Percentiles rank a stretch among this genome's conserved stretches.
Conservation (phyloP, 139 green algal species). For the Chloropicon primus region DNA sequence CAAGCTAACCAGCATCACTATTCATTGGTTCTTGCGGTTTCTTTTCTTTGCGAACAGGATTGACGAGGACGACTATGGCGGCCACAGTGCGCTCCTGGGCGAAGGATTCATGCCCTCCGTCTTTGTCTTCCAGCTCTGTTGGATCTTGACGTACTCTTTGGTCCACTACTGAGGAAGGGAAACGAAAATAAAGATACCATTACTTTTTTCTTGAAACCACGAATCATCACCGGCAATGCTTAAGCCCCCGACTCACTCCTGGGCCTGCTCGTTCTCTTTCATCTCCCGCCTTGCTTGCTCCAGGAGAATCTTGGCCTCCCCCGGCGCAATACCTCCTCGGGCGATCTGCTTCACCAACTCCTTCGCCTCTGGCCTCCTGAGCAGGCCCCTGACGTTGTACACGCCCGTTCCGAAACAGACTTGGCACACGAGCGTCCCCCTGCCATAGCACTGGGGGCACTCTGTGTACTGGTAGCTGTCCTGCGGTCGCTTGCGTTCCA, state of each 20-base stretch:
- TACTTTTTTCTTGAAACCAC: too few relatives aligned
- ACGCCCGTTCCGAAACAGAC: slow-evolving; percentile 71
- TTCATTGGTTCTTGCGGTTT: too few relatives aligned
- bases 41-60: too few relatives aligned
- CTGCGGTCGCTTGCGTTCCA: slow-evolving; percentile 81
- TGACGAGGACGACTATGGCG: background rate
- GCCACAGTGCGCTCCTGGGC: background rate
- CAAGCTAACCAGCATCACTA: too few relatives aligned
- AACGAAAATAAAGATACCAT: too few relatives aligned
- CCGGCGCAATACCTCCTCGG: slow-evolving; percentile 65
- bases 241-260: too few relatives aligned
- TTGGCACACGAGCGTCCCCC: slow-evolving; percentile 73
- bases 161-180: background rate
- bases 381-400: slow-evolving; percentile 77
- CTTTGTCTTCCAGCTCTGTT: background rate
- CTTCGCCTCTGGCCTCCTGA: slow-evolving; percentile 77
- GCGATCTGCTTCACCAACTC: slow-evolving; percentile 89
- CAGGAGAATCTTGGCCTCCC: slow-evolving; percentile 9
- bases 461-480: slow-evolving; percentile 97
- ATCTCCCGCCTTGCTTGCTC: background rate
- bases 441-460: slow-evolving; percentile 90
- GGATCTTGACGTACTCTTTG: background rate
- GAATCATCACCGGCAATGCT: too few relatives aligned
- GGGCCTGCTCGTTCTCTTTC: background rate
- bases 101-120: background rate